Conservation (phyloP, 2,329 filamentous ascomycete species). For the Akanthomyces muscarius region DNA sequence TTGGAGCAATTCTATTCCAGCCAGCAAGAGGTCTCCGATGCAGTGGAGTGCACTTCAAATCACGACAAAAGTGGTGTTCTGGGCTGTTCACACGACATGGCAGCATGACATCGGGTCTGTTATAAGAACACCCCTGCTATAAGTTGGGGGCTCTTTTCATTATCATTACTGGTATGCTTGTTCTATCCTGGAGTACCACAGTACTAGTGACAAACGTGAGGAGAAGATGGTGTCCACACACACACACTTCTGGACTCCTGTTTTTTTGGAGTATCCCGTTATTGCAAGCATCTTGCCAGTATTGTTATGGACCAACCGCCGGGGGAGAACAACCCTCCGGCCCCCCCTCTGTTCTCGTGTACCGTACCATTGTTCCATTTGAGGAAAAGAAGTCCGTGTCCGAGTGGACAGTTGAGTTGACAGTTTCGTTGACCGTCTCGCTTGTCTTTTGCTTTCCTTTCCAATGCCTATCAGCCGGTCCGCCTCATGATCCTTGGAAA, state of each 20-base stretch:
- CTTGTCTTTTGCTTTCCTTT: neutral
- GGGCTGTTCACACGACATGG: conserved; percentile 11
- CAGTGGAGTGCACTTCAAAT: neutral
- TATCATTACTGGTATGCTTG: neutral
- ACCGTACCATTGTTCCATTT: conserved; percentile 10
- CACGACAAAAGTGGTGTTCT: neutral
- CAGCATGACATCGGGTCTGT: neutral
- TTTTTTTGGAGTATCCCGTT: neutral
- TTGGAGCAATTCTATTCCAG: neutral
- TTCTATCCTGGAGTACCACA: neutral
- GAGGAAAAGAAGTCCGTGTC: conserved; percentile 2
- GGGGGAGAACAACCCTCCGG: neutral
- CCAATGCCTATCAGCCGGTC: neutral
- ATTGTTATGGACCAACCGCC: conserved; percentile 4
- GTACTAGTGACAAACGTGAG: neutral
- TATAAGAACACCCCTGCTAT: conserved; percentile 1
- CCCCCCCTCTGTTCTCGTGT: neutral
- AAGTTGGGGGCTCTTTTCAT: neutral
- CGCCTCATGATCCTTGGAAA: neutral
- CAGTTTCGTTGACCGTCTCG: neutral
- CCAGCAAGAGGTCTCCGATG: neutral
- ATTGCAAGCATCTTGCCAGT: neutral
- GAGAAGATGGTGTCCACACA: neutral
- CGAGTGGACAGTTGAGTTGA: neutral
- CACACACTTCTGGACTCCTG: neutral